Evolutionary conservation across 1,284 basidiomycete genomes (phyloP), one percentile per base, ranked within the genome.

Genomic region (Peniophora sp.): DNA sequence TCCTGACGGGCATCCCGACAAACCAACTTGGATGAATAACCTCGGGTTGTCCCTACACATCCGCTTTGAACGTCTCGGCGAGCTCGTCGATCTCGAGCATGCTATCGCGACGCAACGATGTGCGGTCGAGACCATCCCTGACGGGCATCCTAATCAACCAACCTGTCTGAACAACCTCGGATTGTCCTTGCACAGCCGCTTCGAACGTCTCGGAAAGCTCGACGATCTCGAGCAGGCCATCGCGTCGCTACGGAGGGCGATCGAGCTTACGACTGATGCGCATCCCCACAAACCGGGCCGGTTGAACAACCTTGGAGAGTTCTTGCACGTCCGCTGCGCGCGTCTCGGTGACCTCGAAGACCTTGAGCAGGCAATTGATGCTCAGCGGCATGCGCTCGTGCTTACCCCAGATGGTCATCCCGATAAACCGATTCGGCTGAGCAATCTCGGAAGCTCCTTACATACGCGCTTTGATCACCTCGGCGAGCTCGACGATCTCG

Each of bases 401-500:
- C 32, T 44, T 2, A 23, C 22, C 20, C 41, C 49, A 23, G 38
- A 41, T 17, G 23, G 9, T 8, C 39, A 50, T 20, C 19, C 16
- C 19, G n/a, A 17, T 16, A 41, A 41, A 20, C 8, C 38, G 5
- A 8, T n/a, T 16, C 38, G 19, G 38, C 38, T 41, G 6, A 5
- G 16, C 38, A 41, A 41, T n/a, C 38, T 41, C 38, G 38, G 8
- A 32, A 5, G 5, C 27, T 32, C 27, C 27, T 32, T 32, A 12
- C 27, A 12, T 12, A 32, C 6, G 5, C 27, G 27, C 12, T 32
- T 32, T 12, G 27, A 32, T 5, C 27, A 12, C 12, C 27, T 32
- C 27, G 27, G 12, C 27, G 27, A 12, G 6, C 27, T 12, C 12
- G 27, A 5, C 27, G 27, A 32, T 12, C 57, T 67, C 3, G 58